Base-by-base conservation (phyloP, 2,329 filamentous ascomycete genomes). In the Cordyceps fumosorosea region DNA sequence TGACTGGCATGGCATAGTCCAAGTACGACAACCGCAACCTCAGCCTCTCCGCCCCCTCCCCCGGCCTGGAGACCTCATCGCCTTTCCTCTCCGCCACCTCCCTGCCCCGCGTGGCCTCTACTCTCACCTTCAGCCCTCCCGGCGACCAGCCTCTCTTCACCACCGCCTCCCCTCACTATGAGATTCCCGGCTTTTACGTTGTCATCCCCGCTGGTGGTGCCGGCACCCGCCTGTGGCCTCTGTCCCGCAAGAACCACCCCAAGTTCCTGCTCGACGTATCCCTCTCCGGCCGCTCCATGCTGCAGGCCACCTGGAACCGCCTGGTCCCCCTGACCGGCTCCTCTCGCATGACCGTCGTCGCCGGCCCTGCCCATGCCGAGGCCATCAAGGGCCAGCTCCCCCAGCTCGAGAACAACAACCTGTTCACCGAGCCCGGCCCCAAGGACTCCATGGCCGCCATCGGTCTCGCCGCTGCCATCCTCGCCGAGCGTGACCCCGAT, bases 381-480 rank as follows among this genome's bases (percentile, higher is more conserved):
- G 62, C 67, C 32, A 69, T 69, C 22, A 60, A 66, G 54, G 65
- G 50, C 34, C 68, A 69, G 52, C 60, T 69, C 34, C 68, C 68
- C 40, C 66, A 69, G 54, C 62, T 69, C 22, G 64, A 66, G 51
- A 50, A 26, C 40, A 55, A 44, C 22, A 69, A 69, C 56, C 62
- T 69, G 26, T 69, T 69, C 63, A 69, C 67, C 26, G 68, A 69
- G 62, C 68, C 68, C 34, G 68, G 68, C 10, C 68, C 68, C 58
- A 69, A 69, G 53, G 68, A 69, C 60, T 69, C 68, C 50, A 68
- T 69, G 68, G 68, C 68, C 42, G 68, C 68, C 54, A 69, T 69
- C 40, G 68, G 68, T 54, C 63, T 69, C 48, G 68, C 68, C 58
- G 68, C 68, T 11, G 68, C 68, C 20, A 65, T 69, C 60, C 65